Base-by-base conservation (phyloP, 2,329 filamentous ascomycete genomes). In the Aspergillus pseudonomiae region DNA sequence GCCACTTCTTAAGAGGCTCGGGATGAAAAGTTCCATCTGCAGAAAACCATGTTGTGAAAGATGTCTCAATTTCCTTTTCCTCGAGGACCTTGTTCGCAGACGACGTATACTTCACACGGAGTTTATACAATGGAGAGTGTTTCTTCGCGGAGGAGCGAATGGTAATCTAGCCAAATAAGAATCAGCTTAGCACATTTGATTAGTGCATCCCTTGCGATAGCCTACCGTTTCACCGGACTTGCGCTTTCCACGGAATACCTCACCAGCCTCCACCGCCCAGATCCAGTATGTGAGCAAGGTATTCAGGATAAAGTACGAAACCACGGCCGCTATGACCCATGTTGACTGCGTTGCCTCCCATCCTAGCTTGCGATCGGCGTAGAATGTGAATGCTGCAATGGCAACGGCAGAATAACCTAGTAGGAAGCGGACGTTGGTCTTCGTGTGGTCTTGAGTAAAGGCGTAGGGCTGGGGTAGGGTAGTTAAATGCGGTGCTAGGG, bases 401-500 rank as follows among this genome's bases (percentile, higher is more conserved):
- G 85, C 77, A 72, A 98, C 93, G 65, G 93, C 91, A 24, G 84
- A 79, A 80, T 96, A 98, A 67, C 95, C 95, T 10, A 99, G 84
- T 0, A 83, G 85, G 53, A 99, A 88, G 60, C 93, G 92, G 55
- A 96, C 86, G 74, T 98, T 94, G 72, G 89, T 88, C 55, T 95
- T 88, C 63, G 80, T 85, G 81, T 98, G 90, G 67, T 91, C 89
- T 80, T 96, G 93, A 67, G 82, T 86, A 84, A 97, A 97, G 69
- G 75, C 74, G 68, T 79, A 80, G 24, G 79, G 78, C 24, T 77
- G 74, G 85, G 89, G 77, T n/a, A 98, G 88, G 36, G 89, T 91
- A 80, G 92, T 94, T 67, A 99, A 89, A 83, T 98, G 98, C 81
- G 95, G 93, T 63, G 91, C 89, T 64, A 99, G 89, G 62, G 94